A percentile compares a stretch with the other conserved stretches of the same genome.
phyloP scores from a whole-genome alignment of 805 yeast species.

The Saccharomycopsis amapae region DNA sequence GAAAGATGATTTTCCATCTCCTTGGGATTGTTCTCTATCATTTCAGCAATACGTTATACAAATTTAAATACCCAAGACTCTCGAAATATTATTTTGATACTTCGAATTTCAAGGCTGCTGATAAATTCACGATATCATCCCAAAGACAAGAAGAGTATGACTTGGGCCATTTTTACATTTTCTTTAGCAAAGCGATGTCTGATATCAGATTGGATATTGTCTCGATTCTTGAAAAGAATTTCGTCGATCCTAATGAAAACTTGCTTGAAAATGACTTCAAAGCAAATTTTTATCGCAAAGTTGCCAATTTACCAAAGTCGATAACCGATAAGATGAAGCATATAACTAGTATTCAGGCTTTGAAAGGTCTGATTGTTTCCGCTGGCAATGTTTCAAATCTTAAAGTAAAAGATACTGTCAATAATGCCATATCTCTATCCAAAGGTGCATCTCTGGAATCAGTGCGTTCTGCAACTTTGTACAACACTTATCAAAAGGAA shows the following conservation, averaged over 20 bases:
- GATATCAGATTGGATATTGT: not conserved
- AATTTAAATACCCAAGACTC: constrained; percentile 7
- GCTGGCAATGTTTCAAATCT: not conserved
- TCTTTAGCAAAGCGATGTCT: not conserved
- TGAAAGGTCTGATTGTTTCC: not conserved
- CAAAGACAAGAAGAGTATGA: not conserved
- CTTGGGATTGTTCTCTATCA: constrained; percentile 4
- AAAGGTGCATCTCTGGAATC: not conserved
- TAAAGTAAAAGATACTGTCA: not conserved
- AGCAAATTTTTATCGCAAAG: not conserved
- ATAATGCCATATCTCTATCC: not conserved
- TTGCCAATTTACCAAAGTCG: not conserved
- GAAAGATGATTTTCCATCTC: not conserved
- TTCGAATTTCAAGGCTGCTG: constrained; percentile 1
- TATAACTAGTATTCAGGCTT: not conserved
- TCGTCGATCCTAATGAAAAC: not conserved
- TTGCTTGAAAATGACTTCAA: not conserved
- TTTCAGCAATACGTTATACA: not conserved
- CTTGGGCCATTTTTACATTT: not conserved
- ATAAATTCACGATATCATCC: not conserved
- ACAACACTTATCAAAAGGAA: not conserved
- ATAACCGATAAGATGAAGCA: not conserved
- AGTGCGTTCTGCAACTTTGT: not conserved
- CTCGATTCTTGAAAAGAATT: not conserved
- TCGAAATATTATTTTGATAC: constrained; percentile 4